Percentiles rank a stretch among this genome's conserved stretches.
phyloP scores from a whole-genome alignment of 345 rosid genomes.

The Mangifera indica region DNA sequence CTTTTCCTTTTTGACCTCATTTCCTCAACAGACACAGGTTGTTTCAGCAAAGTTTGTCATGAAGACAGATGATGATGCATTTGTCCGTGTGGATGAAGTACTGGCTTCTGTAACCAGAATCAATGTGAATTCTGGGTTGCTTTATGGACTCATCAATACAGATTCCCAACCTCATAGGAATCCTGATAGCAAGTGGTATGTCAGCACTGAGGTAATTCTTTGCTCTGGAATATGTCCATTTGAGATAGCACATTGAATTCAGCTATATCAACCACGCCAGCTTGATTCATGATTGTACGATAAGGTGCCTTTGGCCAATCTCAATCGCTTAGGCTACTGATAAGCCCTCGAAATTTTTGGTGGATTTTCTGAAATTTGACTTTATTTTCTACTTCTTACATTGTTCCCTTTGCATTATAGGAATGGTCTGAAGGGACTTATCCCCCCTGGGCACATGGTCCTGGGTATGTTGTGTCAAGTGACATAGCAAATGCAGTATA shows the following conservation, averaged over 20 bases:
- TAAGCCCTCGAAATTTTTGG: background rate
- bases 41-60: slow-evolving; percentile 79
- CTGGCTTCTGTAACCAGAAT: slow-evolving; percentile 57
- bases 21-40: slow-evolving; percentile 61
- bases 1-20: slow-evolving; percentile 26
- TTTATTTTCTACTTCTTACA: background rate
- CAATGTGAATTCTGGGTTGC: slow-evolving; percentile 62
- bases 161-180: slow-evolving; percentile 83
- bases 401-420: slow-evolving; percentile 28
- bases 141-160: slow-evolving; percentile 84
- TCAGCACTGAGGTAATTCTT: slow-evolving; percentile 67
- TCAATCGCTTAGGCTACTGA: background rate
- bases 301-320: background rate
- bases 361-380: background rate
- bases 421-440: slow-evolving; percentile 82
- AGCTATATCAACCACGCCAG: slow-evolving; percentile 1
- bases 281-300: background rate
- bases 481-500: slow-evolving; percentile 77
- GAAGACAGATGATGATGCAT: slow-evolving; percentile 99
- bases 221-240: background rate
- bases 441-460: slow-evolving; percentile 97
- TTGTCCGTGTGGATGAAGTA: slow-evolving; percentile 90
- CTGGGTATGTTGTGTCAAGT: slow-evolving; percentile 78
- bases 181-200: slow-evolving; percentile 94
- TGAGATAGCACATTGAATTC: background rate